Percentiles rank a stretch among this genome's conserved stretches.
Evolutionary conservation across 2,329 filamentous ascomycete species (phyloP).

Genomic region (Aspergillus sp.): DNA sequence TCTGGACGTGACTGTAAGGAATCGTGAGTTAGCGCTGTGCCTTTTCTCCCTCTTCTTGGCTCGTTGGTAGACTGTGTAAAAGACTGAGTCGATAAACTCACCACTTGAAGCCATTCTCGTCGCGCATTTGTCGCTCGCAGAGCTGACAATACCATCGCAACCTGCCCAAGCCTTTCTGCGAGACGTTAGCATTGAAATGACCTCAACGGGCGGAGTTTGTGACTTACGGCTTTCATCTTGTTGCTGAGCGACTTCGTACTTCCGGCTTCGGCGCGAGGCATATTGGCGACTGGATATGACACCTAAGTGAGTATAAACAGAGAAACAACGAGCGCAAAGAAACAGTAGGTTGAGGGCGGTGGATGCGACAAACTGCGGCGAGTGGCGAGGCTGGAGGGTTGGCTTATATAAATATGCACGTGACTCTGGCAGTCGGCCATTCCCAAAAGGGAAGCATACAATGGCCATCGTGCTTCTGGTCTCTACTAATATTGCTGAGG

Average conservation of each 20-base stretch:
- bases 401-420: not conserved
- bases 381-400: not conserved
- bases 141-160: conserved; percentile 90
- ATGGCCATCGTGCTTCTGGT: too few species aligned
- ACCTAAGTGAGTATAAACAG: not conserved
- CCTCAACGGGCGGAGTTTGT: not conserved
- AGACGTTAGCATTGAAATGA: conserved; percentile 9
- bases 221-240: conserved; percentile 74
- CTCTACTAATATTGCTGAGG: too few species aligned
- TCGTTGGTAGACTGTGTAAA: too few species aligned
- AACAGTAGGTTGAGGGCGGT: too few species aligned
- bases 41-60: too few species aligned
- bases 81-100: conserved; percentile 3
- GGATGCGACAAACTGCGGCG: not conserved
- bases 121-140: conserved; percentile 73
- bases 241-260: conserved; percentile 89
- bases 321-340: not conserved
- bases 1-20: conserved; percentile 66
- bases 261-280: conserved; percentile 91
- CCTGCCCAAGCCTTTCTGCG: conserved; percentile 60
- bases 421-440: not conserved
- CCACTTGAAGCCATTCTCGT: conserved; percentile 87
- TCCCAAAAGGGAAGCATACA: too few species aligned
- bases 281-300: conserved; percentile 47
- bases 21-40: too few species aligned